Evolutionary conservation across 23 red algal species (phyloP).

Genomic region (Gracilaria gracilis): DNA sequence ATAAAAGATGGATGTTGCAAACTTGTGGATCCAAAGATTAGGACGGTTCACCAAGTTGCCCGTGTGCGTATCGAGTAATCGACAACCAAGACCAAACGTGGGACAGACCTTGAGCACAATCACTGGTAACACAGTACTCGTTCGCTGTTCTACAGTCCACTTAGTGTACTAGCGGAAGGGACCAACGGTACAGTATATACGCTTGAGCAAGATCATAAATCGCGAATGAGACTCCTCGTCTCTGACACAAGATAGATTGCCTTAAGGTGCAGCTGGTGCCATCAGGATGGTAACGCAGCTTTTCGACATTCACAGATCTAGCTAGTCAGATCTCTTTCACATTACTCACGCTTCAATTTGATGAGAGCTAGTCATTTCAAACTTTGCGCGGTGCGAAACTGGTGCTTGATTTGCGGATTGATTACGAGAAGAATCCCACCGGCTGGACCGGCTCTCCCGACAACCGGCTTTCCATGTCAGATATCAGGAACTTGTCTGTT

Average conservation of each 20-base stretch:
- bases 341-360: background rate
- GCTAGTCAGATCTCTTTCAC: background rate
- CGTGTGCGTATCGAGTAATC: too few relatives aligned
- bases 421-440: conserved; percentile 63
- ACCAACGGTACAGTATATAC: too few relatives aligned
- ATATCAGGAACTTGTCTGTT: conserved; percentile 44
- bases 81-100: too few relatives aligned
- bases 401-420: background rate
- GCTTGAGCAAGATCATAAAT: background rate
- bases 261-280: background rate
- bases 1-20: too few relatives aligned
- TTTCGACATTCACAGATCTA: background rate
- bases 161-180: background rate
- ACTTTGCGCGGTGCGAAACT: background rate
- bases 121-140: too few relatives aligned
- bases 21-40: too few relatives aligned
- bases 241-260: background rate
- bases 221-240: background rate
- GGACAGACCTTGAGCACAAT: too few relatives aligned
- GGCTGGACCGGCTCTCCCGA: conserved; percentile 28
- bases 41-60: too few relatives aligned
- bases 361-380: background rate
- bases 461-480: conserved; percentile 27
- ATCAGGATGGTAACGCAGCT: background rate
- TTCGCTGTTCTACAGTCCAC: background rate